Evolutionary conservation across 2,329 filamentous ascomycete genomes (phyloP).

Genomic region (Xylaria sp.): DNA sequence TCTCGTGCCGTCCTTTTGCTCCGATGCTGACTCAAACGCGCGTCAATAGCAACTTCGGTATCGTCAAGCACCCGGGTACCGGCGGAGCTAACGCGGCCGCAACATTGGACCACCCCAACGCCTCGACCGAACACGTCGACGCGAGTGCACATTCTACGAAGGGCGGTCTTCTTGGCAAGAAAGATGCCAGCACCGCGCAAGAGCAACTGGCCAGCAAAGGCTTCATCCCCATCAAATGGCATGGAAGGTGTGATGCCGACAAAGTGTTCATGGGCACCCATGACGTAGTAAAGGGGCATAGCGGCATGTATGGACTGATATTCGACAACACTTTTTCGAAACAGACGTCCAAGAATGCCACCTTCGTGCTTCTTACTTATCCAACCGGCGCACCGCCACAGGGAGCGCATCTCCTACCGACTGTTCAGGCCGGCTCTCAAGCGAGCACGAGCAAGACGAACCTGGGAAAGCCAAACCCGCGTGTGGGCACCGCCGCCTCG

Average conservation of each 20-base stretch:
- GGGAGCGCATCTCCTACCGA: constrained; percentile 70
- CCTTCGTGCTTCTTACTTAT: constrained; percentile 92
- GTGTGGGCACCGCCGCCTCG: constrained; percentile 48
- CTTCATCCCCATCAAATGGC: constrained; percentile 76
- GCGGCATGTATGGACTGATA: constrained; percentile 93
- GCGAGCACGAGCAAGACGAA: constrained; percentile 53
- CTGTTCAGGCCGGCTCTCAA: constrained; percentile 48
- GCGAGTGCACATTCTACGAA: constrained; percentile 42
- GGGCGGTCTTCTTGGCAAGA: constrained; percentile 53
- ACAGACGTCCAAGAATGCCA: constrained; percentile 89
- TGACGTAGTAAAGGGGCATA: constrained; percentile 73
- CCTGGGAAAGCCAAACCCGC: constrained; percentile 53
- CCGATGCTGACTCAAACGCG: constrained; percentile 22
- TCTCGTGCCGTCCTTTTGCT: not conserved
- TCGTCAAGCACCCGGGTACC: constrained; percentile 93
- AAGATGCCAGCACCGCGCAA: constrained; percentile 62
- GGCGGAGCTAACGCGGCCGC: constrained; percentile 55
- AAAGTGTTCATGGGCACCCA: constrained; percentile 90
- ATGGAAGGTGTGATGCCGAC: constrained; percentile 94
- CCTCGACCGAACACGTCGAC: constrained; percentile 51
- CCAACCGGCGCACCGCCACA: constrained; percentile 80
- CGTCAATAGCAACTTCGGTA: constrained; percentile 77
- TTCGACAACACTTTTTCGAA: constrained; percentile 99
- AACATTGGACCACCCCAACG: constrained; percentile 46
- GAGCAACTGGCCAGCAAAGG: constrained; percentile 68